Evolutionary conservation across 2,329 filamentous ascomycete species (phyloP).

Genomic region (Drechslera avenae): DNA sequence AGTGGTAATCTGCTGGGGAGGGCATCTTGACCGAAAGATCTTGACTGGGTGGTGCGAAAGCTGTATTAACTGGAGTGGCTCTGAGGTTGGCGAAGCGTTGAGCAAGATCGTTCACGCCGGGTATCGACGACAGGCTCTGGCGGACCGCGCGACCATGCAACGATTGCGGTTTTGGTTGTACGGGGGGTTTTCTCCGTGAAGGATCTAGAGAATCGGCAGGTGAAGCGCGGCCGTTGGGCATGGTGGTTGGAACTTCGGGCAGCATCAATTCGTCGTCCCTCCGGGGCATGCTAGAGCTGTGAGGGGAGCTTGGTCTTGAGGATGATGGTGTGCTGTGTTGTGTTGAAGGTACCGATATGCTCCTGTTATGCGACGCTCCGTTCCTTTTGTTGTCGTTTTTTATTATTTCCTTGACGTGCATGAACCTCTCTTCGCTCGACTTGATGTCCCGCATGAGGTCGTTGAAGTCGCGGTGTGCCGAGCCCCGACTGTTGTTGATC

Average conservation of each 20-base stretch:
- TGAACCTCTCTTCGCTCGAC: slow-evolving; percentile 51
- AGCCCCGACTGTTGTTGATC: slow-evolving; percentile 61
- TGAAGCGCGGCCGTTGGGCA: slow-evolving; percentile 26
- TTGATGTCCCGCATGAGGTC: slow-evolving; percentile 36
- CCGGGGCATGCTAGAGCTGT: slow-evolving; percentile 15
- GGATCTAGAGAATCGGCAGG: slow-evolving; percentile 28
- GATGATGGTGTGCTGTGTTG: slow-evolving; percentile 8
- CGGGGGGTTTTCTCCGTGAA: slow-evolving; percentile 40
- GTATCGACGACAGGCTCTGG: slow-evolving; percentile 34
- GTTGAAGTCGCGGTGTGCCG: slow-evolving; percentile 56
- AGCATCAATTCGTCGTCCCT: slow-evolving; percentile 45
- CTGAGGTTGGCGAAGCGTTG: slow-evolving; percentile 48
- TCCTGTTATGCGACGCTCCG: too few species aligned
- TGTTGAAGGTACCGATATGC: too few species aligned
- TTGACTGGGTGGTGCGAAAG: slow-evolving; percentile 25
- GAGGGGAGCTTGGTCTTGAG: slow-evolving; percentile 22
- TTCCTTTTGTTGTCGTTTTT: slow-evolving; percentile 53
- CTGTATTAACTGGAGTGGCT: slow-evolving; percentile 31
- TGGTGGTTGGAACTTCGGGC: slow-evolving; percentile 35
- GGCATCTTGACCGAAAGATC: slow-evolving; percentile 50
- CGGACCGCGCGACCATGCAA: slow-evolving; percentile 66
- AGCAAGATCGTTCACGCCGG: slow-evolving; percentile 39
- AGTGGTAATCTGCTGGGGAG: slow-evolving; percentile 47
- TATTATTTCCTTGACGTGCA: slow-evolving; percentile 57
- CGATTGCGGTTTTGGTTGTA: slow-evolving; percentile 71